These are phyloP conservation scores for Yamadazyma paraphyllophila DNA, from an alignment of 805 yeast genomes.

Conservation along the genomic window DNA sequence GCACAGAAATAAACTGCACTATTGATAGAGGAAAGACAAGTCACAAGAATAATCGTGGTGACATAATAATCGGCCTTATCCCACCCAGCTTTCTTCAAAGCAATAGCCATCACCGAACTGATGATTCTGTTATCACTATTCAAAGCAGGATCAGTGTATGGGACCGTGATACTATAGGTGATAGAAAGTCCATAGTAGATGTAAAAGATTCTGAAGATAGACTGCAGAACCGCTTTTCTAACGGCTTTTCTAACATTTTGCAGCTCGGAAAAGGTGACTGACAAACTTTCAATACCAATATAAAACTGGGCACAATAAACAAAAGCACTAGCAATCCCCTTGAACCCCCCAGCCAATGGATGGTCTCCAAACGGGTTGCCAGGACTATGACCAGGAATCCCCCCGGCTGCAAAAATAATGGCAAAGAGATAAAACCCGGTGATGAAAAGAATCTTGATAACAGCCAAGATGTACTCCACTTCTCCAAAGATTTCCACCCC, in stretches of 20 bases:
- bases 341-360: constrained; percentile 33
- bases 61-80: constrained; percentile 33
- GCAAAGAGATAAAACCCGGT: constrained; percentile 20
- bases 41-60: constrained; percentile 38
- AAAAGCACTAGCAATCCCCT: constrained; percentile 41
- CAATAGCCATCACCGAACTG: constrained; percentile 40
- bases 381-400: constrained; percentile 21
- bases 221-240: constrained; percentile 27
- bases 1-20: constrained; percentile 27
- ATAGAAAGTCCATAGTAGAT: constrained; percentile 29
- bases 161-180: constrained; percentile 32
- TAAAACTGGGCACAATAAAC: constrained; percentile 43
- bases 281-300: constrained; percentile 31
- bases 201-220: constrained; percentile 28
- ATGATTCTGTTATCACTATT: constrained; percentile 20
- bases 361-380: constrained; percentile 24
- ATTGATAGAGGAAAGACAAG: constrained; percentile 42
- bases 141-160: constrained; percentile 27
- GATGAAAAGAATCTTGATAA: constrained; percentile 22
- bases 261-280: constrained; percentile 30
- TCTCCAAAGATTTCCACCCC: constrained; percentile 38
- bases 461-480: constrained; percentile 25
- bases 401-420: constrained; percentile 25
- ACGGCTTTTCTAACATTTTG: constrained; percentile 31
- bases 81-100: constrained; percentile 33